A percentile compares a stretch with the other conserved stretches of the same genome.
Evolutionary conservation across 202 grass and related monocot species (phyloP).

Genomic region (Miscanthus sacchariflorus): DNA sequence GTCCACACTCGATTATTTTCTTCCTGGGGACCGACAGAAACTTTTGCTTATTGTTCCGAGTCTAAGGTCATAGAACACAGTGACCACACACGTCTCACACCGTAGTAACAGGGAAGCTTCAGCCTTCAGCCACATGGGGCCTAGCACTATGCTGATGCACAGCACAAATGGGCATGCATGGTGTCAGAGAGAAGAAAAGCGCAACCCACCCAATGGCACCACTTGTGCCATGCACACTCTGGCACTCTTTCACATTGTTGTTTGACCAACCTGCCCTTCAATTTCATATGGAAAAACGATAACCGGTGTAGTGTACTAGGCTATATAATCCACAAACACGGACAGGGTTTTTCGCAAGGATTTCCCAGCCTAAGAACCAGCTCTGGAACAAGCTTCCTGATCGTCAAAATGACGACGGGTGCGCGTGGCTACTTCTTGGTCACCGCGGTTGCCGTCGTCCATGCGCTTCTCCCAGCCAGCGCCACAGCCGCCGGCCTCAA

Average conservation of each 20-base stretch:
- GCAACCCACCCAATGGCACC: background rate
- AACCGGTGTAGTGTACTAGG: too few species aligned
- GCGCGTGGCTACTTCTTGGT: background rate
- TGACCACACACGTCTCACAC: background rate
- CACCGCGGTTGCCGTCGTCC: background rate
- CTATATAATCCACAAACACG: constrained; percentile 37
- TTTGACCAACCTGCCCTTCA: constrained; percentile 23
- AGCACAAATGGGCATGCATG: background rate
- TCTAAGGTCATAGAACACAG: background rate
- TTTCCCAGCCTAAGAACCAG: background rate
- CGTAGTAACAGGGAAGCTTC: background rate
- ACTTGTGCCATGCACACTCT: background rate
- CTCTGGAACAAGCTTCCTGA: background rate
- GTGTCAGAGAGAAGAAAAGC: constrained; percentile 23
- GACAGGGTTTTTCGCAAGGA: background rate
- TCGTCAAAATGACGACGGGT: constrained; percentile 17
- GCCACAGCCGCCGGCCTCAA: constrained; percentile 48
- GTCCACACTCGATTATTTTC: background rate
- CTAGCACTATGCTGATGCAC: constrained; percentile 18
- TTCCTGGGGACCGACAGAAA: constrained; percentile 14
- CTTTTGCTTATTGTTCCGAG: background rate
- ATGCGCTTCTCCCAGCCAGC: constrained; percentile 8
- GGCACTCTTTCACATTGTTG: background rate
- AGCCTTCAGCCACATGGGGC: background rate
- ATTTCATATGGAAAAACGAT: background rate